A percentile compares a stretch with the other conserved stretches of the same genome.
phyloP scores from a whole-genome alignment of 305 asterid genomes.

The Lippia alba region DNA sequence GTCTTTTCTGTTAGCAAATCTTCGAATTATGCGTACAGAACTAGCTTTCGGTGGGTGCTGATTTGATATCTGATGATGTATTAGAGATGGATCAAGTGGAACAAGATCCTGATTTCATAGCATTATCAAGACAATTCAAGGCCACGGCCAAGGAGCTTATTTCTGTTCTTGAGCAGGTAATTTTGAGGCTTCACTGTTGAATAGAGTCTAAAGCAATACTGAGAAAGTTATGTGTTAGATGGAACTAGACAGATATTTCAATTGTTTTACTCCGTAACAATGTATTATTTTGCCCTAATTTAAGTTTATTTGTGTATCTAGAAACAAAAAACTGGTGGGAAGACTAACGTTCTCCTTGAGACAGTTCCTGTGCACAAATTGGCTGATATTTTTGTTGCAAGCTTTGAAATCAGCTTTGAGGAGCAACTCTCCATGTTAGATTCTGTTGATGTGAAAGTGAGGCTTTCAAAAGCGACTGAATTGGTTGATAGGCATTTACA shows the following conservation, averaged over 20 bases:
- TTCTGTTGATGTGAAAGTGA: conserved; percentile 90
- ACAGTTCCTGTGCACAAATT: conserved; percentile 96
- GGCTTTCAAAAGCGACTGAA: conserved; percentile 96
- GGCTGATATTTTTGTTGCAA: conserved; percentile 98
- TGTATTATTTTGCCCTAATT: conserved; percentile 24
- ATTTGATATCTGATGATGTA: conserved; percentile 40
- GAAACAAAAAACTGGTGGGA: conserved; percentile 98
- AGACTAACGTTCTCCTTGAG: conserved; percentile 94
- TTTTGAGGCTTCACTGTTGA: conserved; percentile 11
- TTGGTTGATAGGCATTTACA: conserved; percentile 95
- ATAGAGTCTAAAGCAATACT: conserved; percentile 19
- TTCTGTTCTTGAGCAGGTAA: conserved; percentile 97
- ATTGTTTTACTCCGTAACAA: conserved; percentile 19
- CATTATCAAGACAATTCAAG: conserved; percentile 94
- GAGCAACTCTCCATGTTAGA: conserved; percentile 97
- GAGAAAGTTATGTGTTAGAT: conserved; percentile 18
- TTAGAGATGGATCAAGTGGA: conserved; percentile 96
- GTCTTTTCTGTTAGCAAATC: conserved; percentile 27
- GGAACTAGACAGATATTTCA: conserved; percentile 21
- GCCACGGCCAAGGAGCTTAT: conserved; percentile 91
- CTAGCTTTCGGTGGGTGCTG: conserved; percentile 39
- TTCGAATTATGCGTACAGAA: conserved; percentile 5
- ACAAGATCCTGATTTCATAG: conserved; percentile 88
- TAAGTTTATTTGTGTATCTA: conserved; percentile 41
- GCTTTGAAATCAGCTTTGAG: conserved; percentile 97